Conservation (phyloP, 2,329 filamentous ascomycete species). For the Xylariaceae sp. region DNA sequence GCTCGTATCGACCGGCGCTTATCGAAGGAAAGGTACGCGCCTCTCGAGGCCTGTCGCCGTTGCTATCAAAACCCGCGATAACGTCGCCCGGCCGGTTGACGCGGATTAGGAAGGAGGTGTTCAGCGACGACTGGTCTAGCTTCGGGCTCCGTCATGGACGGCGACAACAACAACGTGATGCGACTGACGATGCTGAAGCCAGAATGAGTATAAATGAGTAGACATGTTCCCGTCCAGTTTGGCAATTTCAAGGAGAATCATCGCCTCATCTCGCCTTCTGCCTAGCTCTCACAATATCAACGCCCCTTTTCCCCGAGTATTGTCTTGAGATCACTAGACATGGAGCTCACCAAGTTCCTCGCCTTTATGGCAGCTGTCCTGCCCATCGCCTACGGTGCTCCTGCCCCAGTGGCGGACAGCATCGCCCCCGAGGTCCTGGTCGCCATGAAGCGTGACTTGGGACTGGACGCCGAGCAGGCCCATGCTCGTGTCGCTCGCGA, state of each 20-base stretch:
- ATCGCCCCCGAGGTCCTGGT: conserved; percentile 41
- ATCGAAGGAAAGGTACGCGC: no score
- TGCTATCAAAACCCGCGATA: conserved; percentile 13
- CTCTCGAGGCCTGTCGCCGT: no score
- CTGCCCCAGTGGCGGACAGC: conserved; percentile 32
- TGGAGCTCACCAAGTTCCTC: conserved; percentile 40
- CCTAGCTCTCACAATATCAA: conserved; percentile 24
- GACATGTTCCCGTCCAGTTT: conserved; percentile 18
- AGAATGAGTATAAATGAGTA: conserved; percentile 24
- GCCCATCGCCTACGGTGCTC: conserved; percentile 40
- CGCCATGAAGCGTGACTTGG: conserved; percentile 43
- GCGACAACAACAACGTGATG: conserved; percentile 20
- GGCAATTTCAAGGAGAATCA: conserved; percentile 6
- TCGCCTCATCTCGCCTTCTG: conserved; percentile 21
- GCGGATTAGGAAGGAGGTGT: conserved; percentile 26
- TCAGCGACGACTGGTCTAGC: conserved; percentile 12
- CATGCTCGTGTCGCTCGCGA: conserved; percentile 39
- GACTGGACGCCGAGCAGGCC: conserved; percentile 37
- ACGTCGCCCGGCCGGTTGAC: conserved; percentile 16
- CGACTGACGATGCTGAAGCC: conserved; percentile 12
- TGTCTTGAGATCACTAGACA: conserved; percentile 28
- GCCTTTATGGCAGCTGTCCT: conserved; percentile 38
- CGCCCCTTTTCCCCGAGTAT: conserved; percentile 21
- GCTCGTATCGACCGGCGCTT: no score
- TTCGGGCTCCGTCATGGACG: conserved; percentile 6